A percentile compares a stretch with the other conserved stretches of the same genome.
Evolutionary conservation across 2,329 filamentous ascomycete genomes (phyloP).

Genomic region (Ambrosiella beaveri): DNA sequence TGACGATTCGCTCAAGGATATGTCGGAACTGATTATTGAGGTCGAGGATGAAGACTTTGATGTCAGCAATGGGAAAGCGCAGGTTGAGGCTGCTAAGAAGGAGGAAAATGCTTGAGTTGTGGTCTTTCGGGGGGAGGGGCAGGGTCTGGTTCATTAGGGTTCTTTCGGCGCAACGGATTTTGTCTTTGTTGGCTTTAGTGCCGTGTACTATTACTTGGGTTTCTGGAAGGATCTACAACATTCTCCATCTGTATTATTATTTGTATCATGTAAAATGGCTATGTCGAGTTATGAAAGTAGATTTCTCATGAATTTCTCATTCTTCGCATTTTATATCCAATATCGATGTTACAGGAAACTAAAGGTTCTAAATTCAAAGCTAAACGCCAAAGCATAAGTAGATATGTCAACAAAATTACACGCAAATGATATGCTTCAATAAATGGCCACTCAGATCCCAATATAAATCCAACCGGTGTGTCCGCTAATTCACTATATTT

Average conservation of each 20-base stretch:
- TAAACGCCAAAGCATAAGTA: not conserved
- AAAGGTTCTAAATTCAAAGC: conserved; percentile 1
- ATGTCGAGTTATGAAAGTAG: not conserved
- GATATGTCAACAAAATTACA: conserved; percentile 2
- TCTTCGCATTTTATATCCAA: not conserved
- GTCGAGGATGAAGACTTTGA: not conserved
- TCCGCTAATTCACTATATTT: not conserved
- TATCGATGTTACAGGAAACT: not conserved
- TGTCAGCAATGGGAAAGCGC: too few relatives aligned
- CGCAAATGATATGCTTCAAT: not conserved
- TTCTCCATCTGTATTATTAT: conserved; percentile 4
- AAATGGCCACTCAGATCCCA: not conserved
- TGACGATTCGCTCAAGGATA: not conserved
- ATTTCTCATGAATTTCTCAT: not conserved
- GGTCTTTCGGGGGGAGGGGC: too few relatives aligned
- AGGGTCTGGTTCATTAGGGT: not conserved
- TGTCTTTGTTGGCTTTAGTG: not conserved
- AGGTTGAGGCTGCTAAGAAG: not conserved
- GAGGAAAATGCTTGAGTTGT: not conserved
- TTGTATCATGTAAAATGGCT: conserved; percentile 3
- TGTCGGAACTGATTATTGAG: not conserved
- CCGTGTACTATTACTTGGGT: conserved; percentile 9
- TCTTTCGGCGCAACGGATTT: not conserved
- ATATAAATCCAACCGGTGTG: not conserved
- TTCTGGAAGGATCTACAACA: not conserved